A percentile compares a stretch with the other conserved stretches of the same genome.
These are phyloP conservation scores for Alternaria sp. DNA, from an alignment of 2,329 filamentous ascomycete genomes.

Conservation along the genomic window DNA sequence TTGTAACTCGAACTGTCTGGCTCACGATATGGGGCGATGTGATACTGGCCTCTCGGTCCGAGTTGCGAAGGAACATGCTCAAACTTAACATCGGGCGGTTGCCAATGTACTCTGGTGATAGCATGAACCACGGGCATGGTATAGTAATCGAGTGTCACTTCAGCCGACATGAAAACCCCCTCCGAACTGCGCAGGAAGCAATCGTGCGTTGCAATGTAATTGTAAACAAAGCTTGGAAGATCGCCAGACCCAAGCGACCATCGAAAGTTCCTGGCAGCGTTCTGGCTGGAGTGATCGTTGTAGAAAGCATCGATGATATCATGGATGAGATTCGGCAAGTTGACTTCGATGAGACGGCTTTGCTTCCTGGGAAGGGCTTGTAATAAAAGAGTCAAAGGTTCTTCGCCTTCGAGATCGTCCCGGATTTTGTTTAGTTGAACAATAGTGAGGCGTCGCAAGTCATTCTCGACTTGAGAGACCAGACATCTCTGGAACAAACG, in stretches of 20 bases:
- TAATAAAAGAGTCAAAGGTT: conserved; percentile 22
- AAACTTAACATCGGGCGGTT: conserved; percentile 31
- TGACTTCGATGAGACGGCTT: conserved; percentile 27
- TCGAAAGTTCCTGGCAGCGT: conserved; percentile 3
- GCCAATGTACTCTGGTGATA: conserved; percentile 31
- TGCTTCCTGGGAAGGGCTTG: conserved; percentile 13
- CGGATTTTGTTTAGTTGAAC: conserved; percentile 9
- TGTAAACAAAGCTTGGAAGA: conserved; percentile 37
- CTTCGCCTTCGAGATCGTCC: conserved; percentile 9
- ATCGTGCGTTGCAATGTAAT: conserved; percentile 45
- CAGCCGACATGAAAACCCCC: conserved; percentile 25
- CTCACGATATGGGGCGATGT: conserved; percentile 26
- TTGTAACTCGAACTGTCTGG: neutral
- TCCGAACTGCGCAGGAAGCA: conserved; percentile 36
- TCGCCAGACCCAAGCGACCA: conserved; percentile 40
- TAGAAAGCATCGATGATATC: conserved; percentile 40
- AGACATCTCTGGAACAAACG: conserved; percentile 32
- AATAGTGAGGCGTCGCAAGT: conserved; percentile 22
- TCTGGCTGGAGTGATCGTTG: conserved; percentile 10
- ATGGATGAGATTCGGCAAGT: conserved; percentile 30
- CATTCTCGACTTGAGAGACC: conserved; percentile 25
- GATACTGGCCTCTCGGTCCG: conserved; percentile 26
- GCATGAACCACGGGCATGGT: conserved; percentile 19
- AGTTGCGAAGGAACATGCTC: conserved; percentile 19
- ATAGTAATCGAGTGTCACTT: conserved; percentile 16